A percentile compares a stretch with the other conserved stretches of the same genome.
Conservation (phyloP, 1,284 basidiomycete species). For the Spongispora temasekensis region DNA sequence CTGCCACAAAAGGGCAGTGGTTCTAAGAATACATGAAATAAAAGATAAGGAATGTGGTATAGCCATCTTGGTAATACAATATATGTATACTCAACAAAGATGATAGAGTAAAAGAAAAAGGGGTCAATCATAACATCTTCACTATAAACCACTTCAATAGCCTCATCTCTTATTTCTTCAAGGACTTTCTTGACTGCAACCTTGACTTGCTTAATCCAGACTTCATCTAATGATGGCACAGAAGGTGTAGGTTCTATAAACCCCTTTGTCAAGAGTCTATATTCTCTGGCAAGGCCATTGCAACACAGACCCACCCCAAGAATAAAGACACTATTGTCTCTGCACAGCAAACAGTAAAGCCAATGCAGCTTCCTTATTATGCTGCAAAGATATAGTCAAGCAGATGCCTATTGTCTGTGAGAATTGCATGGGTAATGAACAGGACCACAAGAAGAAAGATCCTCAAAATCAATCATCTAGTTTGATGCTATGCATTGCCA, state of each 20-base stretch:
- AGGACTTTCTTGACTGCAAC: not conserved
- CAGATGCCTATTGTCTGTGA: conserved; percentile 64
- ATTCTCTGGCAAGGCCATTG: not conserved
- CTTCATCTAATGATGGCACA: not conserved
- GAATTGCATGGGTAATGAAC: conserved; percentile 46
- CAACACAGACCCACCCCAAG: too few species aligned
- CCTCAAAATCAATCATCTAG: conserved; percentile 34
- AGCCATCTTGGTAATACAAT: too few species aligned
- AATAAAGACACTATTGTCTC: not conserved
- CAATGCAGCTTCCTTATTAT: conserved; percentile 90
- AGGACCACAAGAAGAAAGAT: conserved; percentile 57
- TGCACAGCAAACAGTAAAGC: conserved; percentile 87
- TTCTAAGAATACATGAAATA: too few species aligned
- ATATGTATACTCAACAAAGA: too few species aligned
- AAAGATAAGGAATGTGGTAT: too few species aligned
- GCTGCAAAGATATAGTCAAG: conserved; percentile 73
- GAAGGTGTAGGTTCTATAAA: not conserved
- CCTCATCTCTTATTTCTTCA: not conserved
- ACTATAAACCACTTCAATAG: not conserved
- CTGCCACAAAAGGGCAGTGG: too few species aligned
- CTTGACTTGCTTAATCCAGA: not conserved
- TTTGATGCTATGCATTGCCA: conserved; percentile 74
- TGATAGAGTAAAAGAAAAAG: too few species aligned
- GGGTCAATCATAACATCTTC: too few species aligned
- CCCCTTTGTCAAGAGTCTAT: conserved; percentile 38